These are phyloP conservation scores for Fusarium sp. DNA, from an alignment of 2,329 filamentous ascomycete genomes.

Conservation along the genomic window DNA sequence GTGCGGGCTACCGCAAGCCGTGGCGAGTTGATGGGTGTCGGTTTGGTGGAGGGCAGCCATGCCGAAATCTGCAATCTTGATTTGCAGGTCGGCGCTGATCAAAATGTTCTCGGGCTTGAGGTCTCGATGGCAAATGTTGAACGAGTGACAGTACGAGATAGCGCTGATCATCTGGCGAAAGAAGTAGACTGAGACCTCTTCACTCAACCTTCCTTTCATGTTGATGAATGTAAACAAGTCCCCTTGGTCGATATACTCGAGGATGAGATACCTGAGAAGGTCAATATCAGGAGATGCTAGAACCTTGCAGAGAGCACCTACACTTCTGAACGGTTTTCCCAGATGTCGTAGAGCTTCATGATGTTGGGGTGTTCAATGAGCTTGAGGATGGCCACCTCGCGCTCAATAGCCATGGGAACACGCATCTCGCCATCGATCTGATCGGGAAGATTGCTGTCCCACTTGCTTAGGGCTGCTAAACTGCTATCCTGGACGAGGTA, in stretches of 20 bases:
- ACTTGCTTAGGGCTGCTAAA: conserved; percentile 82
- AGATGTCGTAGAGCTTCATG: conserved; percentile 94
- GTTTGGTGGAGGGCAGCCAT: conserved; percentile 94
- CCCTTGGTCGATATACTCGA: conserved; percentile 84
- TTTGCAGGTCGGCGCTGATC: conserved; percentile 76
- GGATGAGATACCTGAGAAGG: conserved; percentile 81
- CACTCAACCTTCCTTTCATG: conserved; percentile 75
- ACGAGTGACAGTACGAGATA: conserved; percentile 90
- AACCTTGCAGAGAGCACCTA: conserved; percentile 59
- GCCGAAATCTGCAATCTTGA: conserved; percentile 97
- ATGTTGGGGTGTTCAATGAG: conserved; percentile 95
- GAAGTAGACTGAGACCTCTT: conserved; percentile 83
- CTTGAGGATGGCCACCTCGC: conserved; percentile 97
- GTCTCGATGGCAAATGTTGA: conserved; percentile 96
- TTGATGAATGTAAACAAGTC: conserved; percentile 92
- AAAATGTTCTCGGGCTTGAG: conserved; percentile 98
- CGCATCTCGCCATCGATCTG: conserved; percentile 70
- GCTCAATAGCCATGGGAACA: conserved; percentile 89
- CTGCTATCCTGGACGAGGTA: conserved; percentile 87
- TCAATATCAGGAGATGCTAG: conserved; percentile 10
- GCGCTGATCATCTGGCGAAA: conserved; percentile 95
- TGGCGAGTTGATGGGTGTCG: conserved; percentile 80
- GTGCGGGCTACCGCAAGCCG: conserved; percentile 95
- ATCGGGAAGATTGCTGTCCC: conserved; percentile 68
- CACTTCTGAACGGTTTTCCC: conserved; percentile 97